These are phyloP conservation scores for Tolypocladium inflatum DNA, from an alignment of 2,329 filamentous ascomycete genomes.

Conservation along the genomic window DNA sequence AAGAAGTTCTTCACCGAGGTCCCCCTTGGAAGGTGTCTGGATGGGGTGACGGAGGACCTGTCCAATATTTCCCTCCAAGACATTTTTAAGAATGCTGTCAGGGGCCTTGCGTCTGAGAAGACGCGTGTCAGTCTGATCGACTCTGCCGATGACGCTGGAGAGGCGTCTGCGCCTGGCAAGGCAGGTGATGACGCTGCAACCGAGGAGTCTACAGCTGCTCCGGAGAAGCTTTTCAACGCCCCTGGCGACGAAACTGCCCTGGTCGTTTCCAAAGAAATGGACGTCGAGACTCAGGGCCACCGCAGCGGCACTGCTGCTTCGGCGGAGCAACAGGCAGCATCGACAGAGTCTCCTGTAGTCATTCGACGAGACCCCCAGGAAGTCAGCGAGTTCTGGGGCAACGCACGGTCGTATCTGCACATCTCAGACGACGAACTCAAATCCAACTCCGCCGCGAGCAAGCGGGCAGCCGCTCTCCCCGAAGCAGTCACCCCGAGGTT, in stretches of 20 bases:
- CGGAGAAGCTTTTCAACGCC: too few relatives aligned
- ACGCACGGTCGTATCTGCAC: constrained; percentile 17
- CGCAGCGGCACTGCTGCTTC: not conserved
- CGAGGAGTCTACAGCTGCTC: not conserved
- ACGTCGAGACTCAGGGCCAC: not conserved
- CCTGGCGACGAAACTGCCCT: not conserved
- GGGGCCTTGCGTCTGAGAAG: not conserved
- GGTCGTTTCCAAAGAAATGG: not conserved
- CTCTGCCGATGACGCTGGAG: not conserved
- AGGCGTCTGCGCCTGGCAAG: not conserved
- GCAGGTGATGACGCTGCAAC: not conserved
- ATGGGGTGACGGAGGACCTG: constrained; percentile 5
- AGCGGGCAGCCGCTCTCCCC: not conserved
- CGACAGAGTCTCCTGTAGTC: not conserved
- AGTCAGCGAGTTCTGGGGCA: constrained; percentile 20
- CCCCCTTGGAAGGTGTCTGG: constrained; percentile 21
- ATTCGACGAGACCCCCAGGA: constrained; percentile 12
- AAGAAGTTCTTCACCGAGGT: constrained; percentile 19
- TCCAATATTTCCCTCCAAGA: not conserved
- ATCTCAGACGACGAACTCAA: constrained; percentile 22
- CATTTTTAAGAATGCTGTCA: constrained; percentile 1
- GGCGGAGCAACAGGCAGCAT: not conserved
- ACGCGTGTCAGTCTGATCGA: not conserved
- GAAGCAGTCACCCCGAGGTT: not conserved
- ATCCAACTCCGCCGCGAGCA: not conserved